Percentiles rank a stretch among this genome's conserved stretches.
phyloP scores from a whole-genome alignment of 208 protist genomes.

The Trypanosoma congolense region DNA sequence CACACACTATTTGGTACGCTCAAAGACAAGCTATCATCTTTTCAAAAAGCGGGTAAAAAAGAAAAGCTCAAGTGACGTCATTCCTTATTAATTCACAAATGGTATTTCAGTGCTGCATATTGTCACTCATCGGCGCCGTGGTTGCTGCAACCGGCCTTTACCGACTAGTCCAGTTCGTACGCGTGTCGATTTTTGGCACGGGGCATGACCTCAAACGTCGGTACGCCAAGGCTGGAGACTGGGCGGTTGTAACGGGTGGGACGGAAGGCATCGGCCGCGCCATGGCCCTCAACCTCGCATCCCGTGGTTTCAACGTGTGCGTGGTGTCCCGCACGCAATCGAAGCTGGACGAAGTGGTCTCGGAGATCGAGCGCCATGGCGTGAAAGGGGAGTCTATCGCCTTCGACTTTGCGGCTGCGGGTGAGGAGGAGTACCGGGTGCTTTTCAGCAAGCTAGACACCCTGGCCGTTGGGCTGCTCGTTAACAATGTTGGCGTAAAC shows the following conservation, averaged over 20 bases:
- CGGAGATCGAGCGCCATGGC: slow-evolving; percentile 53
- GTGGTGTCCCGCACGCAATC: slow-evolving; percentile 83
- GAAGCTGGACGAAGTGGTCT: slow-evolving; percentile 77
- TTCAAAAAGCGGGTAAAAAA: background rate
- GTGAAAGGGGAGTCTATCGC: slow-evolving; percentile 75
- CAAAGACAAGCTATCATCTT: background rate
- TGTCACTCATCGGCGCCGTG: slow-evolving; percentile 39
- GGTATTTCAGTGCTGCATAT: slow-evolving; percentile 11
- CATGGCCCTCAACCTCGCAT: slow-evolving; percentile 85
- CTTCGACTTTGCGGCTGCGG: slow-evolving; percentile 79
- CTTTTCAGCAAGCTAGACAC: slow-evolving; percentile 52
- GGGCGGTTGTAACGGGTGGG: slow-evolving; percentile 92
- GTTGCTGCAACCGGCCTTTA: slow-evolving; percentile 26
- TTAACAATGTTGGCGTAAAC: slow-evolving; percentile 93
- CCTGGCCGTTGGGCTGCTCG: slow-evolving; percentile 58
- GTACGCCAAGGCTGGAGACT: slow-evolving; percentile 71
- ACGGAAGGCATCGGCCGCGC: slow-evolving; percentile 93
- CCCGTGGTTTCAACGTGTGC: slow-evolving; percentile 89
- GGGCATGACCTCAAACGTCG: slow-evolving; percentile 55
- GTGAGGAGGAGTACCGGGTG: slow-evolving; percentile 41
- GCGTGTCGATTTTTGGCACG: slow-evolving; percentile 43
- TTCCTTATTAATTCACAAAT: background rate
- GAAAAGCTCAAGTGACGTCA: too few relatives aligned
- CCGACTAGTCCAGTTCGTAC: slow-evolving; percentile 43
- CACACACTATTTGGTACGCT: too few relatives aligned